Evolutionary conservation across 177 flowering plant genomes (phyloP), one percentile per base, ranked within the genome.

Genomic region (Vitis hybrid): DNA sequence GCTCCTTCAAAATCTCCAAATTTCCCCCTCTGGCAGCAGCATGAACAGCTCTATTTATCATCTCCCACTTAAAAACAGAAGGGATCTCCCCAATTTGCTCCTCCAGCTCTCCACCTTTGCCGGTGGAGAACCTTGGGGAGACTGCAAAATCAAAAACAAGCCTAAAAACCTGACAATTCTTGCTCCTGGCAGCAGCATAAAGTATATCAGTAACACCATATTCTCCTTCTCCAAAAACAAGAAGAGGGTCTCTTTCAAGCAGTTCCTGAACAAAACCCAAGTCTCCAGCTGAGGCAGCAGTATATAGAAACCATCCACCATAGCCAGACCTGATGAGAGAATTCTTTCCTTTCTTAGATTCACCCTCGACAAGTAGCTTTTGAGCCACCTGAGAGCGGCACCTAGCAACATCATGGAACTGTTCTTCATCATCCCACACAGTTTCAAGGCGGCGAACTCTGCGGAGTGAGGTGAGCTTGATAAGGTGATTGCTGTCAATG

Each of bases 281-380:
- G 78, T 94, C 97, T 17, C 94, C 98, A 59, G 98, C 94, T 8
- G 97, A 90, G 64, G 97, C 97, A 18, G 98, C 98, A 35, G 98
- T 94, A 86, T 94, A 94, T n/a, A 94, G 76, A 13, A 94, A 92
- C 98, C 98, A 94, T 24, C 98, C 98, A 21, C 98, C 98, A 71
- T 92, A 91, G n/a, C 98, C 93, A n/a, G 91, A 91, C 13, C 85
- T 72, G 51, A 92, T 83, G 40, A 94, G 85, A 27, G 98, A 86
- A 68, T 88, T 88, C 56, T 67, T 78, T 21, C 85, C 80, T 56
- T 67, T 72, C 64, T 77, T 85, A 24, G 70, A 72, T 58, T 91
- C 90, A 75, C 89, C 88, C 57, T 87, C 93, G 1, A 60, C 68
- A 56, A 90, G 74, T 14, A 94, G 91, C 67, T 76, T 79, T 30